Evolutionary conservation across 306 rosid species (phyloP).

Genomic region (Sechiopsis laciniata): DNA sequence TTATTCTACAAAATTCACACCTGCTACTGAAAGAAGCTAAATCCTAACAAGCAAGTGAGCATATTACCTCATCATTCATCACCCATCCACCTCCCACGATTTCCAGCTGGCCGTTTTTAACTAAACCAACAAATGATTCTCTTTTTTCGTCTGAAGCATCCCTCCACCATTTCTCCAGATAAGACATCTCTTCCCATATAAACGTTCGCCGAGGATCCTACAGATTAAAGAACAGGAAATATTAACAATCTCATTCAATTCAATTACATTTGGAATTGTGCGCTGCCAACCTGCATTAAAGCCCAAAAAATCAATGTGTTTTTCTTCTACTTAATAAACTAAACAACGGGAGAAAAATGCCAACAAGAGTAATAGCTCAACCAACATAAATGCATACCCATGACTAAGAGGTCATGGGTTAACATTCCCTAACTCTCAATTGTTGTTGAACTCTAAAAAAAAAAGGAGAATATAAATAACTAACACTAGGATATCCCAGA

Average conservation of each 20-base stretch:
- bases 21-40: neutral
- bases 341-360: neutral
- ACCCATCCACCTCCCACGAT: conserved; percentile 99
- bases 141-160: conserved; percentile 61
- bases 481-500: conserved; percentile 3
- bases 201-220: conserved; percentile 85
- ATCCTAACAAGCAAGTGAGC: conserved; percentile 19
- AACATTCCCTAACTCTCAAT: too few relatives aligned
- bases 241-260: conserved; percentile 7
- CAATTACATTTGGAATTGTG: neutral
- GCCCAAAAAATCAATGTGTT: neutral
- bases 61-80: conserved; percentile 94
- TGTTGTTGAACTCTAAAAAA: too few relatives aligned
- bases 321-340: neutral
- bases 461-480: neutral
- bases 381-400: too few relatives aligned
- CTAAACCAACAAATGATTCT: conserved; percentile 56
- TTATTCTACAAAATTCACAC: neutral
- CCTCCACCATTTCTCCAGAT: conserved; percentile 98
- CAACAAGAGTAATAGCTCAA: too few relatives aligned
- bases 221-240: conserved; percentile 21
- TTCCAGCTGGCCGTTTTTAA: conserved; percentile 84
- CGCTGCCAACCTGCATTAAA: neutral
- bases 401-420: too few relatives aligned
- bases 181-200: conserved; percentile 99